Base-by-base conservation (phyloP, 352 stramenopile genomes). In the Phytophthora tentaculata region DNA sequence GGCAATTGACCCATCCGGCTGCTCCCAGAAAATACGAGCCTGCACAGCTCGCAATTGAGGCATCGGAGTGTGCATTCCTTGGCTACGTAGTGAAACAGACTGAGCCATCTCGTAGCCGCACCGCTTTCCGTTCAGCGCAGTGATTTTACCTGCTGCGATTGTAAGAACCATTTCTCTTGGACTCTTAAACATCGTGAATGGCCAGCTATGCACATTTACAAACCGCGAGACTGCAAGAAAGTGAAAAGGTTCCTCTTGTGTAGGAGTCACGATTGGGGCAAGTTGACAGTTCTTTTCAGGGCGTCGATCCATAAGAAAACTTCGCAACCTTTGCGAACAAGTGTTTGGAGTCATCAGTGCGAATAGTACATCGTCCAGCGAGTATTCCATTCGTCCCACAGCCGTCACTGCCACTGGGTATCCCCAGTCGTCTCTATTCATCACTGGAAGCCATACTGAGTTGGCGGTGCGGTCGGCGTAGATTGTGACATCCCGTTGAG, bases 61-160 rank as follows among this genome's bases (percentile, higher is more conserved):
- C 43, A 76, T 56, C 9, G 51, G 41, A 4, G 7, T n/a, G 22
- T 37, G 16, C n/a, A 49, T 23, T 41, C 24, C 24, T 10, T 61
- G 56, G 26, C 20, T 56, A 17, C 45, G 52, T 6, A 71, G 17
- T n/a, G 43, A 28, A 32, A 76, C 29, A 2, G 69, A 76, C 43
- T 73, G 69, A 12, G 54, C n/a, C 13, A 76, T 24, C 35, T 76
- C 69, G 48, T 76, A 76, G 14, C 57, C 69, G 17, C 57, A 71
- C 12, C 47, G 63, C n/a, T 43, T 64, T 24, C 63, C 68, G 41
- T 52, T 64, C 35, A 24, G 20, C 13, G 50, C 59, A 13, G 41
- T 57, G 20, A 68, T 32, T 52, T 66, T 44, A 20, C 69, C 69
- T 6, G 63, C 69, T 5, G 51, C 57, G 54, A 68, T 12, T 9